Evolutionary conservation across 164 flowering plant species (phyloP), one percentile per base, ranked within the genome.

Genomic region (Macadamia integrifolia): DNA sequence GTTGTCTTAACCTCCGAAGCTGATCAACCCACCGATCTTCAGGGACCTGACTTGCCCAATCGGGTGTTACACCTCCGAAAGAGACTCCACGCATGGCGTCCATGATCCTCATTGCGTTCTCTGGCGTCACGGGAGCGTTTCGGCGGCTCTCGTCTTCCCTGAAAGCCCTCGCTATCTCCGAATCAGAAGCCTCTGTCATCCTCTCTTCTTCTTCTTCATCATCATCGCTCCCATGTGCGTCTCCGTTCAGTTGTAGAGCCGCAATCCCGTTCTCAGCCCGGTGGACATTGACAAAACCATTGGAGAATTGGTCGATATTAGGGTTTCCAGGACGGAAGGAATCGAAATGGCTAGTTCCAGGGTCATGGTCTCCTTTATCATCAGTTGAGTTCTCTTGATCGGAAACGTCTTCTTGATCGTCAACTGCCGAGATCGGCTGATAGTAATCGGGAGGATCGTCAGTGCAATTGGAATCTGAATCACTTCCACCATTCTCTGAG

Each of bases 61-160:
- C 84, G 0, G 97, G 97, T 50, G 80, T 74, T 0, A 66, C 42
- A 12, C 90, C 94, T n/a, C 53, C 74, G 17, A 89, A 84, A 28
- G 86, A 78, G 12, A 91, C 66, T 43, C 86, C 82, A 7, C 91
- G 84, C 97, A 91, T 91, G 42, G 94, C 97, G 50, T 89, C 86
- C 82, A 84, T 78, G 58, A 91, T 85, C 59, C 92, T 72, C 61
- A 14, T 60, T 28, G 88, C 80, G 46, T 79, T 85, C 78, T 91
- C 94, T 52, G 80, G 66, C 66, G 88, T 55, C 76, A 91, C 62
- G 6, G 91, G 91, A 48, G 97, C 89, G 56, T 73, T 84, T 44
- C 93, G 79, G 6, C 97, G 82, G 65, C 68, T 79, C 77, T 91
- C 94, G 57, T 91, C 94, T 48, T 91, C 94, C 17, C 80, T 80